A percentile compares a stretch with the other conserved stretches of the same genome.
These are phyloP conservation scores for Hysterangium stoloniferum DNA, from an alignment of 768 basidiomycete species.

Conservation along the genomic window DNA sequence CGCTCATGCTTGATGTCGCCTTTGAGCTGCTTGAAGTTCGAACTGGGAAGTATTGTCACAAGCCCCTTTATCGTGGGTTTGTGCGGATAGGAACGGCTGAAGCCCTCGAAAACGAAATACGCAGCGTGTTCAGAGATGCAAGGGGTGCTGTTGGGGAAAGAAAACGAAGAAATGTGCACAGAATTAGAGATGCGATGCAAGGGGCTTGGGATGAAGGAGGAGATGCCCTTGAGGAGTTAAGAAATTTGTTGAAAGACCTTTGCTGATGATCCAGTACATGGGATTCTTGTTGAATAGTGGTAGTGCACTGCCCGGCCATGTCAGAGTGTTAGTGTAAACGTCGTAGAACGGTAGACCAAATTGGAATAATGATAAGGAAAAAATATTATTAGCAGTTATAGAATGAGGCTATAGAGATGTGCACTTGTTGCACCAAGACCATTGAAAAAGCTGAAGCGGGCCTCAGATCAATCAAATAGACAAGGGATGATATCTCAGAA, in stretches of 20 bases:
- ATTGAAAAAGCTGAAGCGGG: constrained; percentile 93
- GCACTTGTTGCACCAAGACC: constrained; percentile 95
- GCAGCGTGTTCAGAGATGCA: constrained; percentile 12
- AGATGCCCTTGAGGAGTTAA: background rate
- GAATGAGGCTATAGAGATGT: constrained; percentile 26
- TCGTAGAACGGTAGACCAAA: constrained; percentile 87
- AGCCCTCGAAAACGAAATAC: constrained; percentile 15
- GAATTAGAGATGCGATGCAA: constrained; percentile 2
- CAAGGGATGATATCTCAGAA: constrained; percentile 81
- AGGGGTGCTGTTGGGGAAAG: constrained; percentile 16
- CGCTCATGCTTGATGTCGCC: constrained; percentile 14
- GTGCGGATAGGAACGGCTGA: constrained; percentile 15
- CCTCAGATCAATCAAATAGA: constrained; percentile 63
- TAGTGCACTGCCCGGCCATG: too few relatives aligned
- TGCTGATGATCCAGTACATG: too few relatives aligned
- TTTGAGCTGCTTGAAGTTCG: constrained; percentile 20
- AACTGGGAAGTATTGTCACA: constrained; percentile 13
- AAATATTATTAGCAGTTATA: background rate
- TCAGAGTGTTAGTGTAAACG: too few relatives aligned
- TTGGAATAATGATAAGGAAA: constrained; percentile 1
- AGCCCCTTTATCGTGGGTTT: constrained; percentile 15
- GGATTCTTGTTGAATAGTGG: too few relatives aligned
- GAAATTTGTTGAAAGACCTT: background rate
- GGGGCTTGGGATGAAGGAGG: constrained; percentile 14
- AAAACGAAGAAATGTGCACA: constrained; percentile 16